Conservation (phyloP, 768 basidiomycete genomes). For the Boletus rubroflammeus region DNA sequence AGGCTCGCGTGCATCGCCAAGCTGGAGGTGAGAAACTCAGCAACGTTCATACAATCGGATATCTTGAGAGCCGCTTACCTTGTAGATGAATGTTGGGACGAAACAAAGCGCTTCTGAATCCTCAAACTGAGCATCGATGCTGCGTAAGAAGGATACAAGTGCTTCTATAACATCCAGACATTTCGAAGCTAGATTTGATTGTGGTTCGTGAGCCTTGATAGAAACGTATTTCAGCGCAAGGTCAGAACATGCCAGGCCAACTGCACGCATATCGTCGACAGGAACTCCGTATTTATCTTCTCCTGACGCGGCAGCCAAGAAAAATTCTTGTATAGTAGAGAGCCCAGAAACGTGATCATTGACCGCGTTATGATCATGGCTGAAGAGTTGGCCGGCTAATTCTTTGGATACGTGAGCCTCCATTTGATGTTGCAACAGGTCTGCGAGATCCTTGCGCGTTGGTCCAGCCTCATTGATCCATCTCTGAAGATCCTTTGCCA, state of each 20-base stretch:
- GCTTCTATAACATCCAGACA: conserved; percentile 86
- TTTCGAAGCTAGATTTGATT: conserved; percentile 82
- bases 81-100: conserved; percentile 84
- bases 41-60: neutral
- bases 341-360: conserved; percentile 88
- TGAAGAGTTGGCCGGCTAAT: conserved; percentile 76
- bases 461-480: conserved; percentile 88
- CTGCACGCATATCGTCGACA: conserved; percentile 49
- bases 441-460: conserved; percentile 82
- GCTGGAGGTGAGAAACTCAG: conserved; percentile 42
- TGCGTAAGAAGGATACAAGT: conserved; percentile 71
- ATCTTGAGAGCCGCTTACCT: conserved; percentile 46
- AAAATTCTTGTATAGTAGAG: conserved; percentile 71
- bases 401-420: conserved; percentile 78
- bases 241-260: conserved; percentile 85
- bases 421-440: conserved; percentile 88
- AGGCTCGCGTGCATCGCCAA: conserved; percentile 88
- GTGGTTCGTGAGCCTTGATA: conserved; percentile 84
- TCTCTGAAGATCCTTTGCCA: conserved; percentile 70
- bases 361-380: conserved; percentile 92
- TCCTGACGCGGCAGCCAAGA: conserved; percentile 50
- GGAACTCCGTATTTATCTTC: conserved; percentile 49
- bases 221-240: conserved; percentile 91
- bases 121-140: conserved; percentile 69
- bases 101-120: conserved; percentile 88